Evolutionary conservation across 2,329 filamentous ascomycete species (phyloP), one percentile per base, ranked within the genome.

Genomic region (Pseudomassariella vexata): DNA sequence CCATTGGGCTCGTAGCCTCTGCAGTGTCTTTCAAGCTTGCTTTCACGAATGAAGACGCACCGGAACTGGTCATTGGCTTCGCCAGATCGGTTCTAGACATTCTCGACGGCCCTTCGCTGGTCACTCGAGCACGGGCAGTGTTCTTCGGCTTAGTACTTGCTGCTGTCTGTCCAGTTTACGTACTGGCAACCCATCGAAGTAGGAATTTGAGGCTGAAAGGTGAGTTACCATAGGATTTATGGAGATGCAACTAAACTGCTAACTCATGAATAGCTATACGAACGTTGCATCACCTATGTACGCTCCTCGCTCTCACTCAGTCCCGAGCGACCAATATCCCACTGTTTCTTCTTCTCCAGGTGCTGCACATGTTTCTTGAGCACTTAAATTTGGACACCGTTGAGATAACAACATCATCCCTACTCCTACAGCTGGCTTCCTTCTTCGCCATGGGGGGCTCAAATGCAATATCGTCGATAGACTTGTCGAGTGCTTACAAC

Each of bases 381-480:
- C 53, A 61, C 24, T 59, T 70, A 26, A 42, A 62, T 39, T 66
- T 81, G 28, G 60, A 63, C 15, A 56, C 65, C 15, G 48, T 68
- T 17, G 78, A 87, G 47, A 67, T 85, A 27, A 80, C 80, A 5
- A 74, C 79, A 8, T 81, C 83, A 0, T 76, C 76, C 7, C 65
- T 95, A 20, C 73, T 96, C 20, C 66, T 94, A 24, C 82, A 94
- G 45, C 81, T 89, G 60, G 68, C 77, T 21, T 80, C 82, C 31
- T 98, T 95, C 69, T 98, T 96, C 55, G 82, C 86, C 19, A 78
- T 87, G 41, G 92, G 89, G 16, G 88, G 88, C 53, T 86, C 85
- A 28, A 98, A 98, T 56, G 84, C 92, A 24, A 95, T 98, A 45
- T 94, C 89, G 9, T 90, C 85, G n/a, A 78, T 98, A 47, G 89